Conservation (phyloP, 495 filamentous ascomycete species). For the Cairneyella variabilis region DNA sequence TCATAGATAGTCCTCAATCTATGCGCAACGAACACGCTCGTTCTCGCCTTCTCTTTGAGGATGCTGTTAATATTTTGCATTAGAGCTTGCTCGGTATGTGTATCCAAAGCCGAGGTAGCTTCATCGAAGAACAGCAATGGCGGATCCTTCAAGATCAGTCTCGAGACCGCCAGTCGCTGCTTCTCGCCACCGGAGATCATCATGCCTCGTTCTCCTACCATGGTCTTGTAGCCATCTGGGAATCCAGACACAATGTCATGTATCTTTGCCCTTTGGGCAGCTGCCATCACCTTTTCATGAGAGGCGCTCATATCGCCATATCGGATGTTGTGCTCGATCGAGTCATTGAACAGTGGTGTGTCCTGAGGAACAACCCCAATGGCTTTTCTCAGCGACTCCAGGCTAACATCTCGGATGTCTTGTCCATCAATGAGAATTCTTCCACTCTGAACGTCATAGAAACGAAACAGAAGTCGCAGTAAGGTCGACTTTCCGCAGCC, state of each 20-base stretch:
- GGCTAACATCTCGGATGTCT: slow-evolving; percentile 76
- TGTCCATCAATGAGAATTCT: slow-evolving; percentile 90
- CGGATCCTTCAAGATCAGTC: slow-evolving; percentile 87
- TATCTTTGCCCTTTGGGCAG: slow-evolving; percentile 76
- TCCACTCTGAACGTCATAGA: slow-evolving; percentile 85
- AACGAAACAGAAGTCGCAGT: slow-evolving; percentile 85
- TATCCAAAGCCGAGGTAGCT: slow-evolving; percentile 93
- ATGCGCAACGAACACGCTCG: slow-evolving; percentile 93
- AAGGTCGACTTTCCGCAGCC: slow-evolving; percentile 97
- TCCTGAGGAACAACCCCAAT: slow-evolving; percentile 98
- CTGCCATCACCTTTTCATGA: slow-evolving; percentile 65
- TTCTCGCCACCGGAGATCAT: slow-evolving; percentile 99
- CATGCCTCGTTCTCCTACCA: slow-evolving; percentile 93
- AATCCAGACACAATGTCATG: slow-evolving; percentile 74
- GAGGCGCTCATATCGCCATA: slow-evolving; percentile 87
- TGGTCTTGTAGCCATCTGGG: slow-evolving; percentile 85
- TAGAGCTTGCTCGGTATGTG: slow-evolving; percentile 89
- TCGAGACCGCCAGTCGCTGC: slow-evolving; percentile 83
- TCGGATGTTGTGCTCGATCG: slow-evolving; percentile 89
- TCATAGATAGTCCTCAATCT: slow-evolving; percentile 90
- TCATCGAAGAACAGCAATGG: slow-evolving; percentile 95
- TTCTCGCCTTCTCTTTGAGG: slow-evolving; percentile 79
- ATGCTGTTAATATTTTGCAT: slow-evolving; percentile 94
- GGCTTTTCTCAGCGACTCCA: slow-evolving; percentile 76
- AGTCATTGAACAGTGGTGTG: slow-evolving; percentile 94